A percentile compares a stretch with the other conserved stretches of the same genome.
These are phyloP conservation scores for Cydonia oblonga DNA, from an alignment of 331 rosid species.

Conservation along the genomic window DNA sequence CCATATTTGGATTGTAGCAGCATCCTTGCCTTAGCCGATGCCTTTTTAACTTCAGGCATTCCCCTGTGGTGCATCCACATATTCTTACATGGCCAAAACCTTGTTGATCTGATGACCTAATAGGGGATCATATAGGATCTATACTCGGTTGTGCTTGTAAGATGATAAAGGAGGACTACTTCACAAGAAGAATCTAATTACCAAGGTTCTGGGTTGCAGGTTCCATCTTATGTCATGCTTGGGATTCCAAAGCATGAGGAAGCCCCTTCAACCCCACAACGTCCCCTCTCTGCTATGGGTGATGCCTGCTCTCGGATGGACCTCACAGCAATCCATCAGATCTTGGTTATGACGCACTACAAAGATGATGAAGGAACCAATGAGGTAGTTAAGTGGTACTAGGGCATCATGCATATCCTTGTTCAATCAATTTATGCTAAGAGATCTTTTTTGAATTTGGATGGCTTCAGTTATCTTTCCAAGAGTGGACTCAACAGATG, in stretches of 20 bases:
- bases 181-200: conserved; percentile 1
- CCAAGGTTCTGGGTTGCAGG: conserved; percentile 34
- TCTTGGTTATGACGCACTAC: conserved; percentile 75
- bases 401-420: conserved; percentile 1
- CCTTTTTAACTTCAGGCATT: neutral
- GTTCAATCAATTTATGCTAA: conserved; percentile 16
- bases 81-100: neutral
- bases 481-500: conserved; percentile 99
- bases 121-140: neutral
- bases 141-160: neutral
- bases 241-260: conserved; percentile 80
- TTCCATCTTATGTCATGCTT: conserved; percentile 75
- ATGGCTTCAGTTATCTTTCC: conserved; percentile 83
- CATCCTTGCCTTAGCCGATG: neutral
- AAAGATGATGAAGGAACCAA: conserved; percentile 93
- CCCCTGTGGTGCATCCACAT: neutral
- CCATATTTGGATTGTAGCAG: neutral
- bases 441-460: conserved; percentile 18
- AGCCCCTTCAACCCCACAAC: conserved; percentile 79
- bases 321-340: conserved; percentile 98
- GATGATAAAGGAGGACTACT: conserved; percentile 8
- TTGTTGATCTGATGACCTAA: neutral
- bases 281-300: conserved; percentile 95
- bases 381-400: conserved; percentile 46
- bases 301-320: conserved; percentile 98